Base-by-base conservation (phyloP, 352 stramenopile genomes). In the Pythium pyrilobum region DNA sequence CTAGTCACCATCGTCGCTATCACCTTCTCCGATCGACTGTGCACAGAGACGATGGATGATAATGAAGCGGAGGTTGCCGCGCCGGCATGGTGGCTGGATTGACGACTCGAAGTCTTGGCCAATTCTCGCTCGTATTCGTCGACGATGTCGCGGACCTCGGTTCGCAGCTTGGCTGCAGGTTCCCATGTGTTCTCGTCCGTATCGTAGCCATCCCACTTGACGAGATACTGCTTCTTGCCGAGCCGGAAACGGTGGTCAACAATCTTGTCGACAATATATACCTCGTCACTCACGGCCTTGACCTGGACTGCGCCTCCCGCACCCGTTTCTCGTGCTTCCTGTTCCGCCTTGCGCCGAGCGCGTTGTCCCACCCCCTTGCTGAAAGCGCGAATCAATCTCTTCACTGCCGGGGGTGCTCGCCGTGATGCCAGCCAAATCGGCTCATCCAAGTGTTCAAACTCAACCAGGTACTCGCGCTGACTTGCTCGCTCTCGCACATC, bases 141-240 rank as follows among this genome's bases (percentile, higher is more conserved):
- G 5, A 88, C 75, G 25, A 87, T 64, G 2, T 72, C 63, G 3
- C 69, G 61, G 0, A 88, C 75, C 45, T 90, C 71, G 8, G 36
- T 40, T 20, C 74, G 72, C 16, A 88, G 60, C 52, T 78, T 76
- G 4, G 64, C 33, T 2, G 66, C 75, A 21, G 63, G 31, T 44
- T 90, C 77, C 77, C 77, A 90, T 23, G 77, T 88, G 59, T 90
- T 80, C 39, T 84, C 69, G 33, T 67, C 74, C 24, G 67, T 67
- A 34, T 76, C 66, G 57, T 88, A 90, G 27, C 71, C 72, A 42
- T 88, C 76, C 77, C 80, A 90, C 36, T 74, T 72, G 4, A 90
- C 77, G 0, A 78, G 53, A 46, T 87, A 90, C 53, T 85, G 48
- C 18, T 72, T 74, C 47, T 69, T 78, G 29, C 64, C 62, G 32